Base-by-base conservation (phyloP, 2,329 filamentous ascomycete species). In the Penicillium sp. region DNA sequence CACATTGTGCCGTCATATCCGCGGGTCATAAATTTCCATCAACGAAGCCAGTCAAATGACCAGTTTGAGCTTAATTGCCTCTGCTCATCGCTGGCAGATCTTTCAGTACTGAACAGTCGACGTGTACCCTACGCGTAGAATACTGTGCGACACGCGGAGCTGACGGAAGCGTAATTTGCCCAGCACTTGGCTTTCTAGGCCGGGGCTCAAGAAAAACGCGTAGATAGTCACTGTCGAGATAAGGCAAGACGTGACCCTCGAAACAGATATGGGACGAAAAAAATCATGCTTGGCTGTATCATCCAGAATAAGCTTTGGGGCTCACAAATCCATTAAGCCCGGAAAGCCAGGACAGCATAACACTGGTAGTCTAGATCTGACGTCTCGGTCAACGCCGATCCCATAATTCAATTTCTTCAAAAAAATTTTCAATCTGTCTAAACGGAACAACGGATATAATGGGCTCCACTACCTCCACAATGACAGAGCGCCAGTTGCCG, bases 41-140 rank as follows among this genome's bases (percentile, higher is more conserved):
- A 49, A 35, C 49, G 57, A 59, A 63, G 44, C 44, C 27, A 33
- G 54, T 63, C 63, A 65, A 61, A 27, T 65, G 63, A 65, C 55
- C 52, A 26, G 10, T 23, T 23, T 23, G 5, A 13, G 47, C 35
- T 55, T 58, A 25, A 53, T 37, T 31, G 43, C 29, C 43, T 48
- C 31, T 14, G 7, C 21, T 5, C 21, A 3, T 23, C 19, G 19
- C 43, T 31, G 39, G 23, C 35, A 19, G 16, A 19, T 39, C 21
- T 25, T 39, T 21, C 13, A n/a, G 19, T 29, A 5, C 16, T 39
- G 14, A 4, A 39, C 21, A 10, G 8, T 4, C 19, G 9, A 11
- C 13, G 25, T 44, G 9, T 16, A 21, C n/a, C n/a, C 35, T 39
- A 19, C 35, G 35, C n/a, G 35, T 42, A 42, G 19, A 23, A 2